Conservation (phyloP, 1,139 yeast genomes). For the Yamadazyma atlantica region DNA sequence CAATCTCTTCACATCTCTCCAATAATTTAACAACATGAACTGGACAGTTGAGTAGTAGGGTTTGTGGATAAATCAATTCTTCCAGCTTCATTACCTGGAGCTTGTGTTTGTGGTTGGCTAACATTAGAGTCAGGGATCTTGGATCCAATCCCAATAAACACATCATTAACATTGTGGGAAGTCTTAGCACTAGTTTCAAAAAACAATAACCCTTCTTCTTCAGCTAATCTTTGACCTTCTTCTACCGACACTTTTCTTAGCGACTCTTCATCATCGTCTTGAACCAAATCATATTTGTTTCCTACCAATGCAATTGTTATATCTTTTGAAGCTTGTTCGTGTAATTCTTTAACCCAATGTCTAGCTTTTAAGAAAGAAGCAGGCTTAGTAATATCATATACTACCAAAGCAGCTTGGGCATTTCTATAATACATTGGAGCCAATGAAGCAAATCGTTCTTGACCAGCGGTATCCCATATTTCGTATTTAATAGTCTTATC, state of each 20-base stretch:
- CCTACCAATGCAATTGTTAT: conserved; percentile 94
- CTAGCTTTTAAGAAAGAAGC: conserved; percentile 98
- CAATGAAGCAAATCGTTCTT: conserved; percentile 91
- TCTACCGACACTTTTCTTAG: conserved; percentile 81
- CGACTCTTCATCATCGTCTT: conserved; percentile 21
- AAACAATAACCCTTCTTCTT: conserved; percentile 76
- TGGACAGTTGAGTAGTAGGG: conserved; percentile 6
- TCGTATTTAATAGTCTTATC: conserved; percentile 91
- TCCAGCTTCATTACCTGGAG: conserved; percentile 19
- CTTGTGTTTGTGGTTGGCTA: conserved; percentile 1
- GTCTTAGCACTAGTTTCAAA: conserved; percentile 95
- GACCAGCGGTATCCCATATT: conserved; percentile 99
- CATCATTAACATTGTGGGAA: conserved; percentile 76
- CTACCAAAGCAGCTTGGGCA: conserved; percentile 98
- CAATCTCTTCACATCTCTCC: no score
- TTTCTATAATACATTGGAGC: conserved; percentile 98
- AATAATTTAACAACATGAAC: conserved; percentile 11
- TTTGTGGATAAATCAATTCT: conserved; percentile 26
- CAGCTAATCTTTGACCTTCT: conserved; percentile 75
- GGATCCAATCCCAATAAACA: conserved; percentile 81
- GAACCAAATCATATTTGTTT: conserved; percentile 77
- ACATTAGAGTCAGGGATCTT: conserved; percentile 58
- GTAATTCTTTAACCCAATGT: conserved; percentile 97
- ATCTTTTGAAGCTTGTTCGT: conserved; percentile 90
- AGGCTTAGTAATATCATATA: conserved; percentile 93